These are phyloP conservation scores for Stemphylium lycopersici DNA, from an alignment of 2,329 filamentous ascomycete genomes.

Conservation along the genomic window DNA sequence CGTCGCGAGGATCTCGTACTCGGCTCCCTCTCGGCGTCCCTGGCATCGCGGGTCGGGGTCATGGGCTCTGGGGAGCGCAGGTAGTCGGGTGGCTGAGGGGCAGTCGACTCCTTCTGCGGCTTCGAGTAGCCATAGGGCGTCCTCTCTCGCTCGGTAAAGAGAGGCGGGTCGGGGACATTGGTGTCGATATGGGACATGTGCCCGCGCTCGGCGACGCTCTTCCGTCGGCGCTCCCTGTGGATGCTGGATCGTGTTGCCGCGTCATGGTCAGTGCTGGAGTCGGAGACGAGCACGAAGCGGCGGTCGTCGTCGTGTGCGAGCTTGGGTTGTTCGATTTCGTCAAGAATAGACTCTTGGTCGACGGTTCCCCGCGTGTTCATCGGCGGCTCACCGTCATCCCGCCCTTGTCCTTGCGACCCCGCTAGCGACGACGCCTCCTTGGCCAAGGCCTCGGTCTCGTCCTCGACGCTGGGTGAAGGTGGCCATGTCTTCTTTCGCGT, in stretches of 20 bases:
- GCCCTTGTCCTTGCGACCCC: conserved; percentile 25
- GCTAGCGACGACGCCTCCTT: conserved; percentile 61
- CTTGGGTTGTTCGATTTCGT: conserved; percentile 59
- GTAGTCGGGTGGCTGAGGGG: conserved; percentile 49
- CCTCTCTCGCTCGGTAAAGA: conserved; percentile 50
- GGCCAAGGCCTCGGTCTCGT: conserved; percentile 67
- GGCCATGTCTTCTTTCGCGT: conserved; percentile 52
- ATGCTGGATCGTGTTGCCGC: conserved; percentile 1
- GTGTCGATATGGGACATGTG: conserved; percentile 46
- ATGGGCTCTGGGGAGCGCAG: conserved; percentile 58
- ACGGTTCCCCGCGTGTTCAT: conserved; percentile 69
- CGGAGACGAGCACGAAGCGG: conserved; percentile 66
- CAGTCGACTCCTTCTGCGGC: conserved; percentile 39
- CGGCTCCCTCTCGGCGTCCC: conserved; percentile 25
- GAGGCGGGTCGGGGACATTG: conserved; percentile 45
- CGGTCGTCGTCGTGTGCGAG: conserved; percentile 60
- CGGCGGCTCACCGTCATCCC: conserved; percentile 57
- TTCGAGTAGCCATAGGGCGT: conserved; percentile 56
- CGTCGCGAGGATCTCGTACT: conserved; percentile 37
- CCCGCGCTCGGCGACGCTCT: conserved; percentile 44
- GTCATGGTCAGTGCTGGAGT: conserved; percentile 29
- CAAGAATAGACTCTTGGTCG: conserved; percentile 71
- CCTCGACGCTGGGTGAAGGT: conserved; percentile 71
- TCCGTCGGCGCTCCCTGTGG: conserved; percentile 29
- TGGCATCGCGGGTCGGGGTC: conserved; percentile 44